These are phyloP conservation scores for Cymbopogon flexuosus DNA, from an alignment of 202 grass and related monocot genomes.

Conservation along the genomic window DNA sequence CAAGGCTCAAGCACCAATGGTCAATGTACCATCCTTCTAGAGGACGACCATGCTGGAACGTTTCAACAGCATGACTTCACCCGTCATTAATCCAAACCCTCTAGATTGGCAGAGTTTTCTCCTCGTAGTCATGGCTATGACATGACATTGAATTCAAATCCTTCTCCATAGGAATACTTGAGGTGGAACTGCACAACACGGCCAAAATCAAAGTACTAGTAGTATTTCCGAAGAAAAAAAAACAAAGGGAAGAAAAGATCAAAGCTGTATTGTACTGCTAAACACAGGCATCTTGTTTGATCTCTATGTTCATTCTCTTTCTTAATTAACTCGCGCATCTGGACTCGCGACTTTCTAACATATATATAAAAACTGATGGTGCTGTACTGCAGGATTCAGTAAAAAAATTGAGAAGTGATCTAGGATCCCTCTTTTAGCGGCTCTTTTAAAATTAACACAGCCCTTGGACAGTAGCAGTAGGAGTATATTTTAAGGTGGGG, in stretches of 20 bases:
- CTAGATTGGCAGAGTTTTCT: slow-evolving; percentile 19
- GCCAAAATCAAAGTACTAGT: not conserved
- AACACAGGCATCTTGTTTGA: slow-evolving; percentile 34
- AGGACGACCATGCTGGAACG: slow-evolving; percentile 3
- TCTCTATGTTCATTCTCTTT: slow-evolving; percentile 35
- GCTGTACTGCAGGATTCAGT: not conserved
- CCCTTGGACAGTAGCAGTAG: not conserved
- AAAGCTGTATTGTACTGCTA: not conserved
- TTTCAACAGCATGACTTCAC: slow-evolving; percentile 26
- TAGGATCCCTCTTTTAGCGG: slow-evolving; percentile 26
- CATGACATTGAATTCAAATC: slow-evolving; percentile 28
- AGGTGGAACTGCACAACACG: not conserved
- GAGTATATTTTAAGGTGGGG: not conserved
- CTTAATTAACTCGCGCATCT: slow-evolving; percentile 9
- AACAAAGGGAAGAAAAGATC: not conserved
- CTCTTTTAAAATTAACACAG: not conserved
- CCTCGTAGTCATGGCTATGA: slow-evolving; percentile 6
- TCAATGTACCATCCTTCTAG: not conserved
- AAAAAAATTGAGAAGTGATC: not conserved
- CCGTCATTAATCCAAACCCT: not conserved
- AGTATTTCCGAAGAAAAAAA: not conserved
- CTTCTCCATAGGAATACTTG: not conserved
- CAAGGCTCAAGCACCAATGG: not conserved
- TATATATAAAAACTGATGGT: not conserved
- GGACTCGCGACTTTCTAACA: not conserved